These are phyloP conservation scores for Boletus rubescentipes DNA, from an alignment of 768 basidiomycete species.

Conservation along the genomic window DNA sequence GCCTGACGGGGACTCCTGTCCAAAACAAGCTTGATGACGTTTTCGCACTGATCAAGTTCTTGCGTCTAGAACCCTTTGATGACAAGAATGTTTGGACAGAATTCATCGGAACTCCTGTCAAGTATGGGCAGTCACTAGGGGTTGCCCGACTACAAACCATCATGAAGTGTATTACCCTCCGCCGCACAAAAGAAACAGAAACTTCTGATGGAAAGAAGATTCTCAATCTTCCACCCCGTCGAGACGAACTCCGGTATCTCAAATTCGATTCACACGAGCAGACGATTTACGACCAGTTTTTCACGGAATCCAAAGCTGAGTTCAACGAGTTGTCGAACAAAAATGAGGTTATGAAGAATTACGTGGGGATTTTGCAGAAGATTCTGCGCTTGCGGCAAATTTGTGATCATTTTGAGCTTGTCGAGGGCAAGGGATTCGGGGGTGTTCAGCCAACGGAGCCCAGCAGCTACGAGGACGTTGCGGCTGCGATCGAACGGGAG, in stretches of 20 bases:
- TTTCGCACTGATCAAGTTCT: slow-evolving; percentile 94
- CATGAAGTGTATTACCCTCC: slow-evolving; percentile 95
- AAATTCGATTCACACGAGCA: slow-evolving; percentile 82
- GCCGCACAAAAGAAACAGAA: slow-evolving; percentile 92
- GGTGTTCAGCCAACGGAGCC: slow-evolving; percentile 47
- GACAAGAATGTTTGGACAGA: slow-evolving; percentile 94
- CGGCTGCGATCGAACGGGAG: slow-evolving; percentile 69
- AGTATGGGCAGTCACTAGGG: slow-evolving; percentile 86
- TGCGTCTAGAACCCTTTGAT: slow-evolving; percentile 88
- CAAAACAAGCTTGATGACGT: slow-evolving; percentile 99
- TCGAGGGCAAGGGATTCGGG: slow-evolving; percentile 63
- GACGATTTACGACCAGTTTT: slow-evolving; percentile 84
- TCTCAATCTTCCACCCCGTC: slow-evolving; percentile 85
- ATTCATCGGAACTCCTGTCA: slow-evolving; percentile 89
- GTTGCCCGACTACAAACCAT: slow-evolving; percentile 93
- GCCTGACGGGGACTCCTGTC: slow-evolving; percentile 96
- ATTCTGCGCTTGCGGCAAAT: slow-evolving; percentile 95
- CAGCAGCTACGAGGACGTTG: slow-evolving; percentile 72
- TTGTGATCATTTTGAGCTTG: slow-evolving; percentile 92
- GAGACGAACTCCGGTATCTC: slow-evolving; percentile 83
- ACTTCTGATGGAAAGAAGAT: slow-evolving; percentile 80
- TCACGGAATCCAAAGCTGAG: slow-evolving; percentile 86
- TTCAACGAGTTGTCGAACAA: slow-evolving; percentile 84
- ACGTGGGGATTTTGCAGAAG: slow-evolving; percentile 96
- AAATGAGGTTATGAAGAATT: slow-evolving; percentile 97